Evolutionary conservation across 2,329 filamentous ascomycete genomes (phyloP).

Genomic region (Aspergillaceae sp.): DNA sequence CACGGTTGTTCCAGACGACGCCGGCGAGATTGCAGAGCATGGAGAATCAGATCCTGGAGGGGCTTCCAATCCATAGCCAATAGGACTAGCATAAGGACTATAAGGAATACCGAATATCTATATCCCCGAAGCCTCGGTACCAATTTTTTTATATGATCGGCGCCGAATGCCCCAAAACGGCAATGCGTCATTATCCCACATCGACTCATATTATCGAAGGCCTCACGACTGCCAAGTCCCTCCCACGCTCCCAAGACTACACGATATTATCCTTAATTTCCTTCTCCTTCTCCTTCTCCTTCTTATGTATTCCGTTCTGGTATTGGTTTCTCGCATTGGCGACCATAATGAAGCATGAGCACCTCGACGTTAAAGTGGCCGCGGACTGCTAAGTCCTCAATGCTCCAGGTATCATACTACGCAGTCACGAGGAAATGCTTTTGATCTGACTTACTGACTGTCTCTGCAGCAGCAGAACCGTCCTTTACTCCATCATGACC

Average conservation of each 20-base stretch:
- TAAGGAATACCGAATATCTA: too few relatives aligned
- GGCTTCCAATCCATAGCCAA: background rate
- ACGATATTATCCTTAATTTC: background rate
- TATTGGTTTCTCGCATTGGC: conserved; percentile 3
- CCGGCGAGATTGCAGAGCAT: background rate
- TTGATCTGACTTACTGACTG: conserved; percentile 4
- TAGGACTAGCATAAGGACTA: too few relatives aligned
- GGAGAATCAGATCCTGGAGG: background rate
- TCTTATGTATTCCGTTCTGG: conserved; percentile 11
- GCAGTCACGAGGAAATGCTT: background rate
- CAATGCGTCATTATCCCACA: conserved; percentile 13
- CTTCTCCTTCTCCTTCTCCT: conserved; percentile 1
- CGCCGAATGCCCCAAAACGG: conserved; percentile 3
- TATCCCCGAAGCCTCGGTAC: too few relatives aligned
- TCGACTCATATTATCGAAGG: conserved; percentile 10
- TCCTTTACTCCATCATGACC: conserved; percentile 7
- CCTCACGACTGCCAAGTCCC: background rate
- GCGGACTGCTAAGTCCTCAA: conserved; percentile 20
- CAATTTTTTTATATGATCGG: background rate
- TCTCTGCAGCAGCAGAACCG: conserved; percentile 14
- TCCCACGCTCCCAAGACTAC: background rate
- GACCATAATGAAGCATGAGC: conserved; percentile 25
- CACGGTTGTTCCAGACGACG: conserved; percentile 24
- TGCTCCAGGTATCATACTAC: conserved; percentile 17
- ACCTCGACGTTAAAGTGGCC: conserved; percentile 24